Evolutionary conservation across 2,329 filamentous ascomycete species (phyloP), one percentile per base, ranked within the genome.

Genomic region (Cercospora canescens): DNA sequence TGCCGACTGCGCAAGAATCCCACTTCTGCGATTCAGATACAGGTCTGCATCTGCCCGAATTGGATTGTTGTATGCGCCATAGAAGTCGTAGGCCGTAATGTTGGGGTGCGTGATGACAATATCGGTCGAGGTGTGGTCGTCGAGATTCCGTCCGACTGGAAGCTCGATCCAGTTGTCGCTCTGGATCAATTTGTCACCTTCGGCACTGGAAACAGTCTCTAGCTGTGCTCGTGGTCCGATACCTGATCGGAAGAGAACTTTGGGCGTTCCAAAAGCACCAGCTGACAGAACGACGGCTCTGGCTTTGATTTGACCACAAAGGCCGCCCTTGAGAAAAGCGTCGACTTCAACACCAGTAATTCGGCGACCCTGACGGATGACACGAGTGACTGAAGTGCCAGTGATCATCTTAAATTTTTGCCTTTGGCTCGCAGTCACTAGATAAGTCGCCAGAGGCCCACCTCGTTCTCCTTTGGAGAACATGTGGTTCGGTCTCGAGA

Each of bases 381-480:
- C 84, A 30, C 89, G 85, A 69, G 85, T 84, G n/a, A 91, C 89
- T 52, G 86, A 83, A 3, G 89, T 90, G 74, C 89, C 87, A 21
- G 85, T 85, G 82, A 87, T 87, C 56, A 93, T 80, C 61, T 86
- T 83, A 79, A 93, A 92, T 79, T 92, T 91, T 41, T 81, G 78
- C 66, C 87, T 83, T 48, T 80, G 79, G 56, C 83, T 81, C 1
- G 89, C 88, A 18, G 84, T 82, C 4, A 89, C 87, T 1, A 93
- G 85, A 73, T 93, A 93, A 0, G 90, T 91, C 8, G 87, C 87
- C 75, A 92, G 81, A 12, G 90, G 90, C 1, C 91, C 90, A 52
- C 87, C 87, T 66, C 90, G 83, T 76, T 91, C 87, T 60, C 88
- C 89, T 54, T 88, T 79, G 6, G 81, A 80, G 75, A 88, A 91